A percentile compares a stretch with the other conserved stretches of the same genome.
These are phyloP conservation scores for Jackrogersella multiformis DNA, from an alignment of 495 filamentous ascomycete species.

Conservation along the genomic window DNA sequence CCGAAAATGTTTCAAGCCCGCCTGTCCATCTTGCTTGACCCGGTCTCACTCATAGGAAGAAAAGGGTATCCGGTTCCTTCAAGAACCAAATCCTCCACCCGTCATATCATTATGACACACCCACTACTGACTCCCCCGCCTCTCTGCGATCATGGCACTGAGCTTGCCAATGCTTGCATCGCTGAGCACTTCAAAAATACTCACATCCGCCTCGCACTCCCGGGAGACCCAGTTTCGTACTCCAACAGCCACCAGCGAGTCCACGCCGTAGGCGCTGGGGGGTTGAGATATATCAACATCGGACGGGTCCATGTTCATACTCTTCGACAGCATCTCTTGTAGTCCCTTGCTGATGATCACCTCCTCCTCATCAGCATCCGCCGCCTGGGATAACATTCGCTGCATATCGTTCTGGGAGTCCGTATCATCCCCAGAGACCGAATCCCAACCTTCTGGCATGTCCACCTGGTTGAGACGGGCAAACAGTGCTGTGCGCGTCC, in stretches of 20 bases:
- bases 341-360: conserved; percentile 35
- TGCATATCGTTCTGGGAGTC: conserved; percentile 21
- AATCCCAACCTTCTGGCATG: conserved; percentile 17
- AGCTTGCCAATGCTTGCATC: conserved; percentile 33
- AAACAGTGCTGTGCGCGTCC: conserved; percentile 47
- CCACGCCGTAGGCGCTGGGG: conserved; percentile 42
- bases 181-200: conserved; percentile 40
- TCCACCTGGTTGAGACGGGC: conserved; percentile 46
- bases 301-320: conserved; percentile 41
- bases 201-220: conserved; percentile 35
- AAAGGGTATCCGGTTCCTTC: too few species aligned
- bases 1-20: too few species aligned
- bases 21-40: too few species aligned
- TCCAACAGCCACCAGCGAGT: conserved; percentile 43
- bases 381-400: conserved; percentile 24
- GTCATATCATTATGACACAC: background rate
- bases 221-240: conserved; percentile 36
- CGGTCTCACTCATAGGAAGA: too few species aligned
- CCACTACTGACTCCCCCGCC: conserved; percentile 8
- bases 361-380: conserved; percentile 25
- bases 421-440: background rate
- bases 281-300: conserved; percentile 37
- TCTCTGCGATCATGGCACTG: conserved; percentile 33
- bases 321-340: conserved; percentile 38
- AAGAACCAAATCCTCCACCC: background rate